Base-by-base conservation (phyloP, 179 eudicot species). In the Sideroxylon spinosum region DNA sequence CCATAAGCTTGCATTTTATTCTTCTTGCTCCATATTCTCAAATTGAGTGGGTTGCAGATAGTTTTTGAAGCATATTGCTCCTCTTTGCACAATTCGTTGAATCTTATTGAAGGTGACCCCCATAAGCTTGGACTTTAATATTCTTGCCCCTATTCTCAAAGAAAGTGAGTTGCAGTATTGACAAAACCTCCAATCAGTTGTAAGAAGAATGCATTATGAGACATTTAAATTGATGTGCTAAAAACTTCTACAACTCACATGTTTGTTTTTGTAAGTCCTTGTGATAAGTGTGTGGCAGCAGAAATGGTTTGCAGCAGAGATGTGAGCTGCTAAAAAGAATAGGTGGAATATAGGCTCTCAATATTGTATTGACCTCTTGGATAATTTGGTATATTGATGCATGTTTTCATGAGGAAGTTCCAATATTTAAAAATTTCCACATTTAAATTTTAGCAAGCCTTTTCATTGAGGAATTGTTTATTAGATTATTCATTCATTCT, bases 401-500 rank as follows among this genome's bases (percentile, higher is more conserved):
- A 48, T 16, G 28, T 52, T 78, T 26, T 3, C 7, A 9, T 66
- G 13, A 50, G 55, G 13, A 50, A 50, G 12, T 50, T 50, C 4
- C 44, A 37, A 25, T 56, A 25, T 67, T 23, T 37, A 4, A 12
- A 32, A 74, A 0, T 25, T 14, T 61, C 56, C 28, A 52, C 59
- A 37, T 26, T 19, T 68, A 7, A 66, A 68, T 23, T 68, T 29
- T 22, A 0, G 29, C 5, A 44, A 60, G 49, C 52, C 14, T 60
- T 49, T 68, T 17, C 46, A 19, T 74, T 73, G n/a, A 76, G 70
- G 72, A 65, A 14, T 77, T 32, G 29, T 68, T 46, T 62, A 50
- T 76, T 57, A 62, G 37, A 2, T 68, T 59, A 28, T 23, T 59
- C 32, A 20, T 75, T 29, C 62, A 28, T 23, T 80, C 79, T 78